Percentiles rank a stretch among this genome's conserved stretches.
Conservation (phyloP, 2,329 filamentous ascomycete species). For the Pseudonectria buxi region DNA sequence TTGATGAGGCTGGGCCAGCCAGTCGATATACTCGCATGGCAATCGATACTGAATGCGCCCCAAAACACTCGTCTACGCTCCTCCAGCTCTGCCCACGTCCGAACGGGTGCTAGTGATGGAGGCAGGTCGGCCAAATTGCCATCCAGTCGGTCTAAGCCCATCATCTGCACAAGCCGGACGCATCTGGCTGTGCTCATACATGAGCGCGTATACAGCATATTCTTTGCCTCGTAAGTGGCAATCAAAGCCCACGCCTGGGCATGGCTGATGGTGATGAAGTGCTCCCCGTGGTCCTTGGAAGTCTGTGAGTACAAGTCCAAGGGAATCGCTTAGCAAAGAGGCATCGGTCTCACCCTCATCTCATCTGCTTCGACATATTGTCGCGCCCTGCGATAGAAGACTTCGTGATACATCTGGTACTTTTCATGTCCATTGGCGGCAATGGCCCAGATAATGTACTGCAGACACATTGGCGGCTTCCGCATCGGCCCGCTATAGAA, state of each 20-base stretch:
- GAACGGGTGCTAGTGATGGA: conserved; percentile 64
- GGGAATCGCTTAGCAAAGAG: neutral
- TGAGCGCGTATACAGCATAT: conserved; percentile 77
- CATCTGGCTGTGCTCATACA: conserved; percentile 73
- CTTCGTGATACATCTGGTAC: conserved; percentile 63
- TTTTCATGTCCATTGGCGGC: conserved; percentile 66
- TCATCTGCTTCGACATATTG: conserved; percentile 81
- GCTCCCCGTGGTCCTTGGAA: conserved; percentile 62
- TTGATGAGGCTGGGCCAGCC: conserved; percentile 84
- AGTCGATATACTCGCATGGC: conserved; percentile 80
- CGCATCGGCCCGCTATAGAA: conserved; percentile 66
- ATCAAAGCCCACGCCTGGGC: conserved; percentile 76
- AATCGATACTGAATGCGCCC: conserved; percentile 74
- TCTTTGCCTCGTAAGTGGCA: conserved; percentile 73
- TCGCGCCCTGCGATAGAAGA: conserved; percentile 75
- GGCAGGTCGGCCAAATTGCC: conserved; percentile 59
- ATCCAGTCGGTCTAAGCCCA: conserved; percentile 77
- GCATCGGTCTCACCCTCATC: conserved; percentile 65
- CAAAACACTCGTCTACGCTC: conserved; percentile 83
- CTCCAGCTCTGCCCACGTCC: conserved; percentile 69
- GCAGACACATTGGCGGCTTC: conserved; percentile 73
- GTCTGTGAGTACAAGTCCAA: neutral
- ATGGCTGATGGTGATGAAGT: conserved; percentile 70
- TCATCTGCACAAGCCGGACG: conserved; percentile 68
- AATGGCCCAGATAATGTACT: conserved; percentile 84